Base-by-base conservation (phyloP, 1,284 basidiomycete species). In the Leccinum subfulvum region DNA sequence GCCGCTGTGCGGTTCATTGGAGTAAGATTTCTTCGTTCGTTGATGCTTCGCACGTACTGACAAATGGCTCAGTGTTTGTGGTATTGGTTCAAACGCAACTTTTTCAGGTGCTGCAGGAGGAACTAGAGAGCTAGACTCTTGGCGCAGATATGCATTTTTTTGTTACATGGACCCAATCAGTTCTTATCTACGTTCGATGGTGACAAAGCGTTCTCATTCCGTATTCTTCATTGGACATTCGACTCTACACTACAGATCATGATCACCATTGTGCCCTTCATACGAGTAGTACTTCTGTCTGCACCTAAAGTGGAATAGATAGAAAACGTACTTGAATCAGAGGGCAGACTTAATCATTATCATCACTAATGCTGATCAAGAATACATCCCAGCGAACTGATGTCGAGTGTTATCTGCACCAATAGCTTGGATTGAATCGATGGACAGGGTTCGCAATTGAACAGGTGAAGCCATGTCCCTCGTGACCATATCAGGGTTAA, bases 51-150 rank as follows among this genome's bases (percentile, higher is more conserved):
- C 9, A 5, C 1, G 3, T 44, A 47, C 64, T 76, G 37, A 76
- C 33, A 4, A 41, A 57, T 49, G 66, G 35, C 64, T 5, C 68
- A 93, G 91, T 93, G 91, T 74, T 72, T 93, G 68, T 92, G 74
- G 76, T 94, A 93, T 80, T 91, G 88, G 82, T 85, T 93, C 81
- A 90, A 84, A 76, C 84, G 91, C 66, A 92, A 92, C 77, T 76
- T 94, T 55, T 94, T 93, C 85, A 81, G 89, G 66, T 89, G 82
- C 76, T 94, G 89, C 85, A 82, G 91, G 69, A 83, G 82, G 72
- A 91, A 89, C 72, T 92, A 78, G 57, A 56, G 37, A 57, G 61
- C 5, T 35, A 41, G 58, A 53, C 51, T 41, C 11, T 56, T 59
- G 9, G 55, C 57, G 57, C 49, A 61, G 33, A 62, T 63, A 68